phyloP scores from a whole-genome alignment of 306 rosid species.

The Inga oerstediana region DNA sequence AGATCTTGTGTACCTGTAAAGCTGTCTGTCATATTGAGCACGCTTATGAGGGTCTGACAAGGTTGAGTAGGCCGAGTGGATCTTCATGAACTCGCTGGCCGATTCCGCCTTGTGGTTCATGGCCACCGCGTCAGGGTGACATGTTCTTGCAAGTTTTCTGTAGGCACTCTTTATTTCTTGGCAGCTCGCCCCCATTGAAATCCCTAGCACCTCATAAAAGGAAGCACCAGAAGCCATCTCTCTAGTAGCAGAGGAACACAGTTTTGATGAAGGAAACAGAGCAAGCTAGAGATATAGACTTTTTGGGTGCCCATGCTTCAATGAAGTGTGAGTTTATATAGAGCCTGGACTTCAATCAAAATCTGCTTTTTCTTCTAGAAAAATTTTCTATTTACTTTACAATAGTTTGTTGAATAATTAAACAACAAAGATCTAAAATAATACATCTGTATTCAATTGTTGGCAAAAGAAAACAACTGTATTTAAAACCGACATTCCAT shows the following conservation, averaged over 20 bases:
- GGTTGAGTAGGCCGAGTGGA: slow-evolving; percentile 67
- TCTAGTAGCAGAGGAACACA: not conserved
- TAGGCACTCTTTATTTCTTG: slow-evolving; percentile 65
- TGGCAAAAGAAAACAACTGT: too few relatives aligned
- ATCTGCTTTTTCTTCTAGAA: not conserved
- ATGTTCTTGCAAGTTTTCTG: slow-evolving; percentile 62
- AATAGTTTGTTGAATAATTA: too few relatives aligned
- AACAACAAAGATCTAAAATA: too few relatives aligned
- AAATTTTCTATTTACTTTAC: too few relatives aligned
- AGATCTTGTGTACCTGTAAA: slow-evolving; percentile 15
- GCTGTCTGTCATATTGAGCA: slow-evolving; percentile 58
- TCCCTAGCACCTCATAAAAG: slow-evolving; percentile 73
- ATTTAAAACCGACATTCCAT: too few relatives aligned
- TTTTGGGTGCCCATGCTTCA: not conserved
- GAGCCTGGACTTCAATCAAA: not conserved
- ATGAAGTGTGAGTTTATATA: slow-evolving; percentile 21
- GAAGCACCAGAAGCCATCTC: slow-evolving; percentile 47
- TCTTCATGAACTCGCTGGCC: slow-evolving; percentile 56
- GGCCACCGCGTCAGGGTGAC: slow-evolving; percentile 76
- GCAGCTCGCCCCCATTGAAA: slow-evolving; percentile 52
- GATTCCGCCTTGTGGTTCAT: slow-evolving; percentile 56
- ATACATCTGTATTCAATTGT: too few relatives aligned
- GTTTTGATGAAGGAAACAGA: not conserved
- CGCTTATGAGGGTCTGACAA: slow-evolving; percentile 69
- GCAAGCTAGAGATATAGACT: not conserved